phyloP scores from a whole-genome alignment of 306 rosid genomes.

The Fagus sylvatica region DNA sequence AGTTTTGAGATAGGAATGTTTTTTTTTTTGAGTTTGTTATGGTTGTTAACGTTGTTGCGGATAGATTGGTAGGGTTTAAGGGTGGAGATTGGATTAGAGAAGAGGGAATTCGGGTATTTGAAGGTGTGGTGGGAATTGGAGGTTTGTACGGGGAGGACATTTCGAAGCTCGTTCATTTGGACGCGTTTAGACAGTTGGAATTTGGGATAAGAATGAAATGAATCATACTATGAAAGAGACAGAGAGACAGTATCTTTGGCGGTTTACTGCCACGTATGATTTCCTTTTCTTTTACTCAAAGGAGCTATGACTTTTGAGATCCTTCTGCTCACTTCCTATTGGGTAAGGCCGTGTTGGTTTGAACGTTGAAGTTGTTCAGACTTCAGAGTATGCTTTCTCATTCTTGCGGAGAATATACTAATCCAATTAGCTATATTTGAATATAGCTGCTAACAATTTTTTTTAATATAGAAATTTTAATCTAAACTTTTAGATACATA shows the following conservation, averaged over 20 bases:
- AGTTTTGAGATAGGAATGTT: background rate
- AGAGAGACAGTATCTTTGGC: background rate
- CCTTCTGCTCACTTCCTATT: background rate
- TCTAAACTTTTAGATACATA: too few species aligned
- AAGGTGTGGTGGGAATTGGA: conserved; percentile 5
- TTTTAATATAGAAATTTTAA: background rate
- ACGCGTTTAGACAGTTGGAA: conserved; percentile 32
- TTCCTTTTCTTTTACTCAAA: background rate
- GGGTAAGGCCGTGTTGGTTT: background rate
- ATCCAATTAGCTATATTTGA: too few species aligned
- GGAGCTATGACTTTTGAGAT: background rate
- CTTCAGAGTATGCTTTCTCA: background rate
- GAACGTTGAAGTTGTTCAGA: background rate
- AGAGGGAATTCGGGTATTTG: background rate
- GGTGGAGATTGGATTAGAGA: background rate
- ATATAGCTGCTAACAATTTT: background rate
- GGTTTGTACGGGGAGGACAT: background rate
- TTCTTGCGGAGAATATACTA: background rate
- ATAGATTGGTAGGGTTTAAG: background rate
- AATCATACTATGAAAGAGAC: background rate
- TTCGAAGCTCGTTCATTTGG: conserved; percentile 19
- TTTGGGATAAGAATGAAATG: background rate
- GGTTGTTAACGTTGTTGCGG: background rate
- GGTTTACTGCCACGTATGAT: background rate
- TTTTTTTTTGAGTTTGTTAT: too few species aligned